Conservation (phyloP, 352 stramenopile genomes). For the Elongisporangium undulatum region DNA sequence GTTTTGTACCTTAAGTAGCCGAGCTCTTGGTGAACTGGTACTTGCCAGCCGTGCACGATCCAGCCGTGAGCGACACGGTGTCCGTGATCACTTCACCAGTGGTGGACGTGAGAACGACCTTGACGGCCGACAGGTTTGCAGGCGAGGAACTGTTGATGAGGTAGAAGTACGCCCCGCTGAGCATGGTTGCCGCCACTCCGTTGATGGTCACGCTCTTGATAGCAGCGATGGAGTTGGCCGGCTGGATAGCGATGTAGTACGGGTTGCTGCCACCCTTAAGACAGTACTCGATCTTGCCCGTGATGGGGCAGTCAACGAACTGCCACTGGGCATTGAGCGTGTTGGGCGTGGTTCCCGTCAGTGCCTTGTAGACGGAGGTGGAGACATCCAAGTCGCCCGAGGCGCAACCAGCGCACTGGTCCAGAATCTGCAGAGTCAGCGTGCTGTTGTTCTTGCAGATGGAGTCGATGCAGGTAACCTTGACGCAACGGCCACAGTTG, state of each 20-base stretch:
- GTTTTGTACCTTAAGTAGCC: too few species aligned
- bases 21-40: conserved; percentile 19
- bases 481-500: conserved; percentile 39
- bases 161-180: conserved; percentile 33
- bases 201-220: conserved; percentile 34
- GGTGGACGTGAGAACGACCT: conserved; percentile 25
- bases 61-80: conserved; percentile 19
- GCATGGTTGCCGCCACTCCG: conserved; percentile 12
- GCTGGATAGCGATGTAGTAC: conserved; percentile 34
- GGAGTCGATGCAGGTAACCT: conserved; percentile 28
- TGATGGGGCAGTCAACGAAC: too few species aligned
- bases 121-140: conserved; percentile 13
- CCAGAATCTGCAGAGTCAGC: conserved; percentile 18
- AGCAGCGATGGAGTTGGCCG: conserved; percentile 24
- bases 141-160: conserved; percentile 15
- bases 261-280: conserved; percentile 28
- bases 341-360: conserved; percentile 22
- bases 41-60: conserved; percentile 23
- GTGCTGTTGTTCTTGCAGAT: conserved; percentile 15
- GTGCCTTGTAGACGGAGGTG: conserved; percentile 18
- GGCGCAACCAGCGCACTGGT: conserved; percentile 35
- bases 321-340: conserved; percentile 21
- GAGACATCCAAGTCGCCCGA: conserved; percentile 35
- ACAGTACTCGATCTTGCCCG: conserved; percentile 29
- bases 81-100: conserved; percentile 19